These are phyloP conservation scores for Lichtheimia hyalospora DNA, from an alignment of 371 early-diverging fungal genomes.

Conservation along the genomic window DNA sequence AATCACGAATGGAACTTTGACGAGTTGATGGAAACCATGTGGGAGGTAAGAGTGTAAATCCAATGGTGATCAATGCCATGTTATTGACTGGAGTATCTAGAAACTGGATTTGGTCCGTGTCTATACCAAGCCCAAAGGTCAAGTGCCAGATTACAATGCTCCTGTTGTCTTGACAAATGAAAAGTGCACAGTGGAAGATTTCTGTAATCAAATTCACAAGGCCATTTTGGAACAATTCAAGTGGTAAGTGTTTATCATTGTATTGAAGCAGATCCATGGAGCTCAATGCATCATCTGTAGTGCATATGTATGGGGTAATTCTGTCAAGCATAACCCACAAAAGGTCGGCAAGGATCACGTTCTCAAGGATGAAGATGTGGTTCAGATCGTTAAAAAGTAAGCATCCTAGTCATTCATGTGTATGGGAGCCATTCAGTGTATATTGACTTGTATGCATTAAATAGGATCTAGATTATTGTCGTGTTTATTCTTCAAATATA, in stretches of 20 bases:
- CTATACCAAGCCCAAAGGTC: slow-evolving; percentile 99
- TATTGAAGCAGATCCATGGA: no score
- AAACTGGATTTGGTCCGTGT: slow-evolving; percentile 76
- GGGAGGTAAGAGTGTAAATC: slow-evolving; percentile 55
- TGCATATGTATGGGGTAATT: slow-evolving; percentile 98
- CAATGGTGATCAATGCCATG: neutral
- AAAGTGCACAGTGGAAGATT: slow-evolving; percentile 87
- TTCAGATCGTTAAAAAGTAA: slow-evolving; percentile 84
- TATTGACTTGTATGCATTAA: neutral
- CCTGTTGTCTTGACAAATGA: slow-evolving; percentile 93
- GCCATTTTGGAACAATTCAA: slow-evolving; percentile 95
- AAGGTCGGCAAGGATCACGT: slow-evolving; percentile 98
- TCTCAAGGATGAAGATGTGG: slow-evolving; percentile 98
- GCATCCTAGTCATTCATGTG: neutral
- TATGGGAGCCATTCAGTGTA: no score
- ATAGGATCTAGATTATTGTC: no score
- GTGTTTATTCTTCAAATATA: no score
- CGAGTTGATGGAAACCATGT: slow-evolving; percentile 94
- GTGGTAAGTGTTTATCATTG: slow-evolving; percentile 52
- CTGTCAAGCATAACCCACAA: slow-evolving; percentile 98
- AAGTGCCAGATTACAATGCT: slow-evolving; percentile 94
- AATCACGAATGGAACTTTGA: slow-evolving; percentile 99
- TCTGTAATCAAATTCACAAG: slow-evolving; percentile 98
- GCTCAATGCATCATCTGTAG: slow-evolving; percentile 20
- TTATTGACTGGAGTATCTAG: slow-evolving; percentile 24